Evolutionary conservation across 2,329 filamentous ascomycete genomes (phyloP), one percentile per base, ranked within the genome.

Genomic region (Cladosporium sp.): DNA sequence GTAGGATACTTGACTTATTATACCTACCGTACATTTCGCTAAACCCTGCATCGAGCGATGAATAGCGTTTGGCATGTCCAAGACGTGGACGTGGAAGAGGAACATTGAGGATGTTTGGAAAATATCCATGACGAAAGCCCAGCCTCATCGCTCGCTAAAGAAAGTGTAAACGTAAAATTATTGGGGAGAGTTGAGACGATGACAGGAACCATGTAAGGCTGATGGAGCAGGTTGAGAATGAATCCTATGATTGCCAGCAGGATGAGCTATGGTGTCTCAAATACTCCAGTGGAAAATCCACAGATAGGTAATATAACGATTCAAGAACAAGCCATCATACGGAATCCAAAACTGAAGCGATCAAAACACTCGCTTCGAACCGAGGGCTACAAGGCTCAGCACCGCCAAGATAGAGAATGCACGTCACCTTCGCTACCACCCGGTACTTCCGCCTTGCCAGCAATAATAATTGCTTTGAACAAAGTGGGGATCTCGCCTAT

Each of bases 81-180:
- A 35, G 32, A n/a, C 15, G 25, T 42, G 12, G 16, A 13, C 36
- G 11, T 19, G 16, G 41, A n/a, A n/a, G n/a, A 33, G 32, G 19
- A 35, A n/a, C 41, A 19, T 13, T 15, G 32, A 18, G 19, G 30
- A 35, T 33, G 27, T 29, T 32, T 33, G 29, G 20, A 20, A 22
- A 22, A 27, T 18, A 36, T 22, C 33, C 15, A 47, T 47, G 43
- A 47, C 43, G 43, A 27, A 47, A 47, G 43, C 43, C 43, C 20
- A 47, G 43, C 12, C 9, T 18, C 2, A 20, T 12, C 33, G 35
- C 43, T 39, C 43, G 43, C 43, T 47, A 49, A 29, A 41, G 38
- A 35, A 49, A 42, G 38, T 19, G 16, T 41, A 42, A 41, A 35
- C 7, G 15, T 13, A 16, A 20, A 20, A 20, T 18, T 3, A 40